A percentile compares a stretch with the other conserved stretches of the same genome.
phyloP scores from a whole-genome alignment of 441 rosid species.

The Euphorbia corollata region DNA sequence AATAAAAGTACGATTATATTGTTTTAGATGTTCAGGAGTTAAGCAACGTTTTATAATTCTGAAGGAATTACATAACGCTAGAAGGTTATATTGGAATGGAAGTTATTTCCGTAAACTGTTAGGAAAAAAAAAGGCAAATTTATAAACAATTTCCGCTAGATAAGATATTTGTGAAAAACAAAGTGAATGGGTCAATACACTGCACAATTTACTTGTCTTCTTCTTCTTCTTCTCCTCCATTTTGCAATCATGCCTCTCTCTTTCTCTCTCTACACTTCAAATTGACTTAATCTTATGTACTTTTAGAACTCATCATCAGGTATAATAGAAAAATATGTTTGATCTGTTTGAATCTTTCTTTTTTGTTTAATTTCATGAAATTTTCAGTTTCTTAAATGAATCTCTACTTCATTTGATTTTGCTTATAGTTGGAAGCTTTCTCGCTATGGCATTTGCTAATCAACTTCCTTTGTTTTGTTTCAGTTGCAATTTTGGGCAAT shows the following conservation, averaged over 20 bases:
- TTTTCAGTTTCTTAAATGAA: constrained; percentile 6
- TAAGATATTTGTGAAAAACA: background rate
- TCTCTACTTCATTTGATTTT: constrained; percentile 6
- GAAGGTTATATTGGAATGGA: background rate
- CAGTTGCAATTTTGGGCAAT: background rate
- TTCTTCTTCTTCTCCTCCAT: background rate
- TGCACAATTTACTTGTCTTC: background rate
- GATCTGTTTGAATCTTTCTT: background rate
- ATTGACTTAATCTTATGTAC: background rate
- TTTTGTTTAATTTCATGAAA: background rate
- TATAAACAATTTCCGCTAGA: background rate
- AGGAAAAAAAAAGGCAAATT: background rate
- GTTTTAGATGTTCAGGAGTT: no score
- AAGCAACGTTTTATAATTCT: no score
- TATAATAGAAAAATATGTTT: background rate
- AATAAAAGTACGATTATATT: no score
- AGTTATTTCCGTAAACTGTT: background rate
- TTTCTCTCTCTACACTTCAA: background rate
- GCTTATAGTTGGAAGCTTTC: background rate
- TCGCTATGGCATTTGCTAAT: background rate
- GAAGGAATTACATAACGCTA: no score
- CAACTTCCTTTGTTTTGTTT: background rate
- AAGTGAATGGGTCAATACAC: background rate
- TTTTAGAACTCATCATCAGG: background rate
- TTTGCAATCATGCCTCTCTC: background rate